Conservation (phyloP, 257 asterid species). For the Capsicum rhomboideum region DNA sequence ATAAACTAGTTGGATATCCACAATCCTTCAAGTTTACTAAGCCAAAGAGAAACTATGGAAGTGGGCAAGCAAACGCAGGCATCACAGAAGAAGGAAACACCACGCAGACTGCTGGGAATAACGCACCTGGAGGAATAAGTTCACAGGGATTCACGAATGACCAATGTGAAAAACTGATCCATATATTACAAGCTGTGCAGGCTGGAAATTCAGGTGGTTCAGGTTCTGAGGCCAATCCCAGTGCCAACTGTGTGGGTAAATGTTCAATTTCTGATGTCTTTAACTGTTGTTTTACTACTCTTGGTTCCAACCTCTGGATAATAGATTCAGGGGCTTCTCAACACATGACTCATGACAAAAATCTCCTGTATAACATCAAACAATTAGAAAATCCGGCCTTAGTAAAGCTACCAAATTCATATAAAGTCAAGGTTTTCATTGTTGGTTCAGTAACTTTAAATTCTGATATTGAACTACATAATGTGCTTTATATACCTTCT, state of each 20-base stretch:
- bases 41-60: too few relatives aligned
- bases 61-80: background rate
- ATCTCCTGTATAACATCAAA: background rate
- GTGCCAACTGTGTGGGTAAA: background rate
- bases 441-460: background rate
- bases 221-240: background rate
- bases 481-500: background rate
- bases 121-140: too few relatives aligned
- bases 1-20: background rate
- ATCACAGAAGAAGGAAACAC: background rate
- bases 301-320: background rate
- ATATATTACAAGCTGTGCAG: background rate
- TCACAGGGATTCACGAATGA: background rate
- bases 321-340: background rate
- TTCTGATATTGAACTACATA: background rate
- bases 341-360: background rate
- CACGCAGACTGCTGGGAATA: too few relatives aligned
- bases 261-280: too few relatives aligned
- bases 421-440: background rate
- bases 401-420: background rate
- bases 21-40: too few relatives aligned
- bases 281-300: background rate
- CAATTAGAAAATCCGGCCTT: background rate
- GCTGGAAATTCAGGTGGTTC: background rate
- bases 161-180: background rate